phyloP scores from a whole-genome alignment of 148 eudicot genomes.

The Rhododendron vialii region DNA sequence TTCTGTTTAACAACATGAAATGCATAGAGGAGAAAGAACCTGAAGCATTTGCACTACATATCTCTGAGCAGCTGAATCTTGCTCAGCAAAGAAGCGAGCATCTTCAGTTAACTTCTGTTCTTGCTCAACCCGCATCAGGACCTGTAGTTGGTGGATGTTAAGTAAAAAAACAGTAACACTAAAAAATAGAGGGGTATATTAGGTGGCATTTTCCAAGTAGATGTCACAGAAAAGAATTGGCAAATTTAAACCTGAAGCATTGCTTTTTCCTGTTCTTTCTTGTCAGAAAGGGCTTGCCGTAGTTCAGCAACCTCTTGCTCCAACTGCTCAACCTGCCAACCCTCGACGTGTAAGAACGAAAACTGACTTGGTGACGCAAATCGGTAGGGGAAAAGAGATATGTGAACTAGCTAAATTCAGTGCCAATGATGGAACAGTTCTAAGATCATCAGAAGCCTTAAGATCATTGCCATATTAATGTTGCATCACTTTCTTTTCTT shows the following conservation, averaged over 20 bases:
- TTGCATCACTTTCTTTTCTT: background rate
- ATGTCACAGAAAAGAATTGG: background rate
- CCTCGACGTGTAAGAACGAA: constrained; percentile 8
- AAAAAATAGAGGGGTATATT: background rate
- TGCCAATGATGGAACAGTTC: background rate
- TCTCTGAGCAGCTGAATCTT: constrained; percentile 71
- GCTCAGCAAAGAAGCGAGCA: constrained; percentile 76
- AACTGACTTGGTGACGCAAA: background rate
- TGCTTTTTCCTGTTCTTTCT: constrained; percentile 68
- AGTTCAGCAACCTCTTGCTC: constrained; percentile 66
- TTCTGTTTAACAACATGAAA: background rate
- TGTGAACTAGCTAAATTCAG: background rate
- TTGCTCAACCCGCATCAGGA: constrained; percentile 82
- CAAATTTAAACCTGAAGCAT: constrained; percentile 65
- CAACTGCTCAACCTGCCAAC: constrained; percentile 65
- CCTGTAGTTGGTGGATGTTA: constrained; percentile 30
- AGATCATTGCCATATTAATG: background rate
- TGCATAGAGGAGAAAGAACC: constrained; percentile 40
- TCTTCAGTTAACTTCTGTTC: constrained; percentile 77
- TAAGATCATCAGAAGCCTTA: background rate
- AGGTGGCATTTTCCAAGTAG: background rate
- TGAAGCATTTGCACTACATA: constrained; percentile 48
- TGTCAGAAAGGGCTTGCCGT: constrained; percentile 56
- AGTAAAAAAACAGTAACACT: constrained; percentile 1
- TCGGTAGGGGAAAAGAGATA: background rate